Percentiles rank a stretch among this genome's conserved stretches.
Conservation (phyloP, 306 rosid species). For the Castanea mollissima region DNA sequence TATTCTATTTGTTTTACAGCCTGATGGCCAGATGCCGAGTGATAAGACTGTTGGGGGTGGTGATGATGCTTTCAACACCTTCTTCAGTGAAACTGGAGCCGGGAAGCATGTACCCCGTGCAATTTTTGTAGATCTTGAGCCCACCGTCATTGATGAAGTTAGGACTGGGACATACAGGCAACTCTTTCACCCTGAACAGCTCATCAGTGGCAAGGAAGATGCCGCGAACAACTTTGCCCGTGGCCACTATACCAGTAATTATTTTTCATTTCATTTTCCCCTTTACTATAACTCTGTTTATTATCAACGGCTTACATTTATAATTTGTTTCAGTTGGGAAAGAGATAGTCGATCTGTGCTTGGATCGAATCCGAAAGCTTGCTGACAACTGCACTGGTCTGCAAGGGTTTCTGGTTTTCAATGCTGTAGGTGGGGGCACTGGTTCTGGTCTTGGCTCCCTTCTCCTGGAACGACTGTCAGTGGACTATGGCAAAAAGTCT, state of each 20-base stretch:
- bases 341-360: constrained; percentile 80
- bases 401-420: constrained; percentile 79
- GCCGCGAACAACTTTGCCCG: constrained; percentile 89
- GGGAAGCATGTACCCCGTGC: constrained; percentile 88
- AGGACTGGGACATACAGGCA: constrained; percentile 80
- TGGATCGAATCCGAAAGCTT: constrained; percentile 75
- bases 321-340: constrained; percentile 58
- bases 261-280: not conserved
- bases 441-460: constrained; percentile 89
- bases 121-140: constrained; percentile 79
- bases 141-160: constrained; percentile 78
- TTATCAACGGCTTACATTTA: not conserved
- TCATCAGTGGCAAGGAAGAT: constrained; percentile 80
- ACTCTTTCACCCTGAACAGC: constrained; percentile 80
- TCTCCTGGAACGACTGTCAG: constrained; percentile 68
- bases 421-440: constrained; percentile 86
- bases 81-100: constrained; percentile 82
- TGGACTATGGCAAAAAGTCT: constrained; percentile 80
- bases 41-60: constrained; percentile 74
- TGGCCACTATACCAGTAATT: constrained; percentile 76
- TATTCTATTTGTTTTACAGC: constrained; percentile 31
- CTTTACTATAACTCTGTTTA: not conserved
- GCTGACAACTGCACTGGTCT: constrained; percentile 90
- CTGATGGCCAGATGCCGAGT: constrained; percentile 84
- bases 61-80: constrained; percentile 84